A percentile compares a stretch with the other conserved stretches of the same genome.
phyloP scores from a whole-genome alignment of 2,329 filamentous ascomycete species.

The Penicillium vulpinum region DNA sequence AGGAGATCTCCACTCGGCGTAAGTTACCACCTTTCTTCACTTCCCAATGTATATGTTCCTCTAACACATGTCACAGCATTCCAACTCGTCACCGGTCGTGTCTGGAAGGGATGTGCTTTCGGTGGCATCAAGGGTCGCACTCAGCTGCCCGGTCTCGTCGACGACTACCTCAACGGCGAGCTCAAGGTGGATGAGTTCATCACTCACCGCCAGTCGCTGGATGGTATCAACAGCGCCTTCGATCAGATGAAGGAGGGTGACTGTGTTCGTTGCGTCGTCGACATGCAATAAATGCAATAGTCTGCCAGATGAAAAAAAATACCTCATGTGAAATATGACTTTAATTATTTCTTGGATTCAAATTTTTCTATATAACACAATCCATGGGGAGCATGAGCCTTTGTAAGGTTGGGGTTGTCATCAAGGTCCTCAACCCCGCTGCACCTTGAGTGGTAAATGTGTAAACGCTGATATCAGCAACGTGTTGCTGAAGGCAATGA shows the following conservation, averaged over 20 bases:
- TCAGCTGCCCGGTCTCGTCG: constrained; percentile 82
- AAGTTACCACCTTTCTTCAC: constrained; percentile 47
- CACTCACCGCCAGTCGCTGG: constrained; percentile 83
- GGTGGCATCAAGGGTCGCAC: constrained; percentile 97
- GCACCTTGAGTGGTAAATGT: constrained; percentile 13
- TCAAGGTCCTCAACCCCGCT: constrained; percentile 24
- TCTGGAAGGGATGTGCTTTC: constrained; percentile 98
- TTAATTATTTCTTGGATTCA: constrained; percentile 11
- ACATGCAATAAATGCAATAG: constrained; percentile 48
- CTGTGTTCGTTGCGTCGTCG: constrained; percentile 92
- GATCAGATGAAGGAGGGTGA: constrained; percentile 93
- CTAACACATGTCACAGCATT: constrained; percentile 65
- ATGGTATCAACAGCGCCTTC: constrained; percentile 86
- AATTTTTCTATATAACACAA: not conserved
- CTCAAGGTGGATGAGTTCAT: constrained; percentile 99
- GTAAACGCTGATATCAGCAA: not conserved
- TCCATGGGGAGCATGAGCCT: not conserved
- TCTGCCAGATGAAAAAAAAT: constrained; percentile 17
- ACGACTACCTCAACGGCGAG: constrained; percentile 83
- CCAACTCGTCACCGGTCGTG: constrained; percentile 95
- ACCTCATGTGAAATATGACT: constrained; percentile 25
- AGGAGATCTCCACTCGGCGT: constrained; percentile 94
- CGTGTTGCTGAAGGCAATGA: not conserved
- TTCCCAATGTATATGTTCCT: constrained; percentile 8
- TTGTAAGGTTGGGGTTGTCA: constrained; percentile 10